Base-by-base conservation (phyloP, 495 filamentous ascomycete species). In the Talaromyces liani region DNA sequence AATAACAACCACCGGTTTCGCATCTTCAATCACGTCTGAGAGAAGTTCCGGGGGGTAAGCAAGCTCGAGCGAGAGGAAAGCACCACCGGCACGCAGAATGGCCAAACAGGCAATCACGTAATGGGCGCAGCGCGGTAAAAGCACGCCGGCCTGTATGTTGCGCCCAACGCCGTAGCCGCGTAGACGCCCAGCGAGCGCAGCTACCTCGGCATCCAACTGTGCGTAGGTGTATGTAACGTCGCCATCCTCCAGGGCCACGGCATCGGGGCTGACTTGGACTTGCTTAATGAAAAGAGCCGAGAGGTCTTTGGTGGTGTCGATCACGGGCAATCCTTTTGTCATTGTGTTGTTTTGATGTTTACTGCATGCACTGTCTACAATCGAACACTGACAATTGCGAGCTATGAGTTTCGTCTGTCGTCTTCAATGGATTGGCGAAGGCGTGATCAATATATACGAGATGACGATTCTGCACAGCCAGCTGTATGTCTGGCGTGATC, bases 51-150 rank as follows among this genome's bases (percentile, higher is more conserved):
- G 79, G 0, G 87, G 86, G 67, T 90, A 90, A 29, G 86, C 87
- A 22, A 89, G 77, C 68, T 90, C 87, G 0, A 89, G 80, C 9
- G 88, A 85, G 0, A 90, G 78, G 65, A 89, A 90, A n/a, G 86
- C 86, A 29, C 86, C 87, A 22, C 86, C 86, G 1, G 87, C 86
- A 31, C 85, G 83, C 49, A 88, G 80, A 6, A 84, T 83, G 27
- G 86, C 86, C 47, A 90, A 75, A 69, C 86, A 89, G 25, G 85
- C 83, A 72, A 90, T 85, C 66, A 90, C 85, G 69, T 89, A 89
- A 70, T 89, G 76, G 20, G 86, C 85, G 65, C 85, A 87, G 6
- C 87, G 82, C 36, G 84, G 85, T 61, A 90, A 73, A 18, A 90
- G 75, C 56, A 90, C 82, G 25, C 87, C 87, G 33, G 88, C 87